phyloP scores from a whole-genome alignment of 2,329 filamentous ascomycete species.

The Lasiodiplodia citricola region DNA sequence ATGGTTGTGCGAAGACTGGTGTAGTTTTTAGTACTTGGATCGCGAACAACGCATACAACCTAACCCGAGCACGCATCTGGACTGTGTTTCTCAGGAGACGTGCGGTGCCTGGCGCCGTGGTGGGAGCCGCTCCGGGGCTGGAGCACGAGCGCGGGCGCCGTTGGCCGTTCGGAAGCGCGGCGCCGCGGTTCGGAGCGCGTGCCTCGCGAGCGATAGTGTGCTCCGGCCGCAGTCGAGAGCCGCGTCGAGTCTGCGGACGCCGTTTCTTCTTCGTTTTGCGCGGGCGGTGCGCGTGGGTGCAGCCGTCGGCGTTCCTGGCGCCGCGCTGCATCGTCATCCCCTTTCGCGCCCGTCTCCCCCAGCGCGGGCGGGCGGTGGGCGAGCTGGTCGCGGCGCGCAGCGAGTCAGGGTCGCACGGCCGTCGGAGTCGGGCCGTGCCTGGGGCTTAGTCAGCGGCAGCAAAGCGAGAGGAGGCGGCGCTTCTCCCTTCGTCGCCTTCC shows the following conservation, averaged over 20 bases:
- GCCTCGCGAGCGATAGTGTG: background rate
- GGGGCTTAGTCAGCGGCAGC: background rate
- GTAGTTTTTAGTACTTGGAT: slow-evolving; percentile 11
- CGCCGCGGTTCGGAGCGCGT: background rate
- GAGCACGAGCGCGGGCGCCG: background rate
- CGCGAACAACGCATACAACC: slow-evolving; percentile 21
- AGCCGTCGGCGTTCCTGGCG: background rate
- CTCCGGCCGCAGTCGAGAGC: background rate
- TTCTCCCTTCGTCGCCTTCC: background rate
- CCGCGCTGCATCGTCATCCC: background rate
- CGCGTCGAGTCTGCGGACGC: background rate
- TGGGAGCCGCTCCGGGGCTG: background rate
- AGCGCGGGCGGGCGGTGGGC: background rate
- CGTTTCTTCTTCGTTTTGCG: background rate
- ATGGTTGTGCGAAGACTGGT: background rate
- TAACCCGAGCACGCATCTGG: slow-evolving; percentile 7
- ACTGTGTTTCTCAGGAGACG: slow-evolving; percentile 8
- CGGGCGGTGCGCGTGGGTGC: background rate
- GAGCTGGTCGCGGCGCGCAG: background rate
- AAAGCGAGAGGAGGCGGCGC: background rate
- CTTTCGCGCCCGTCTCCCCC: background rate
- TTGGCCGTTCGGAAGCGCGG: background rate
- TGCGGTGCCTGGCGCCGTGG: slow-evolving; percentile 2
- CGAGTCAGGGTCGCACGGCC: slow-evolving; percentile 9
- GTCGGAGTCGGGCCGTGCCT: background rate